Conservation (phyloP, 192 early-diverging fungal species). For the Haplosporangium gracile region DNA sequence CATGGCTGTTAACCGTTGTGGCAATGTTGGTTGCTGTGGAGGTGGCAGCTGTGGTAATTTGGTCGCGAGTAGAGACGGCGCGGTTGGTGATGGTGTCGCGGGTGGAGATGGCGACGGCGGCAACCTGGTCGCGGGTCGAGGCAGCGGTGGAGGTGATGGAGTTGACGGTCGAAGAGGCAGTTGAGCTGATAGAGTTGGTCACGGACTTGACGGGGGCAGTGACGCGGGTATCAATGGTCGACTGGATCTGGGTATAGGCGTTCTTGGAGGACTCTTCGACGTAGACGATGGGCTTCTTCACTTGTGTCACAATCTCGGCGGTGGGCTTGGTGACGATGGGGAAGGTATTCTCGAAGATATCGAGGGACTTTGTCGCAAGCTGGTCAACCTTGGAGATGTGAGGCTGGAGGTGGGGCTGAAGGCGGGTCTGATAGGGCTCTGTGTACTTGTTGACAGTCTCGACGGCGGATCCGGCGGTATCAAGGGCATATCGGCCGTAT, state of each 20-base stretch:
- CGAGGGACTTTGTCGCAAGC: conserved; percentile 74
- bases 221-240: conserved; percentile 61
- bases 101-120: conserved; percentile 44
- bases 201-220: conserved; percentile 70
- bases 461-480: conserved; percentile 46
- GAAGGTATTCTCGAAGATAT: conserved; percentile 69
- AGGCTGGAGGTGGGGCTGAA: conserved; percentile 60
- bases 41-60: conserved; percentile 61
- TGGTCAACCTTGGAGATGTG: conserved; percentile 71
- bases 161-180: conserved; percentile 46
- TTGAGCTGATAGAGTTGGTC: conserved; percentile 53
- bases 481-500: conserved; percentile 35
- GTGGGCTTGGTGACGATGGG: conserved; percentile 75
- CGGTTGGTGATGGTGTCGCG: conserved; percentile 49
- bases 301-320: conserved; percentile 67
- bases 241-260: conserved; percentile 65
- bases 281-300: conserved; percentile 64
- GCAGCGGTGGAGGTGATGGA: conserved; percentile 42
- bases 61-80: conserved; percentile 46
- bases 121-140: conserved; percentile 14
- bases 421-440: conserved; percentile 54
- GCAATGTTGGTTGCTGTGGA: conserved; percentile 58
- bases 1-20: conserved; percentile 53
- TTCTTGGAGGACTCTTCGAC: conserved; percentile 59
- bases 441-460: conserved; percentile 40